phyloP scores from a whole-genome alignment of 352 stramenopile species.

The Pythium periplocum region DNA sequence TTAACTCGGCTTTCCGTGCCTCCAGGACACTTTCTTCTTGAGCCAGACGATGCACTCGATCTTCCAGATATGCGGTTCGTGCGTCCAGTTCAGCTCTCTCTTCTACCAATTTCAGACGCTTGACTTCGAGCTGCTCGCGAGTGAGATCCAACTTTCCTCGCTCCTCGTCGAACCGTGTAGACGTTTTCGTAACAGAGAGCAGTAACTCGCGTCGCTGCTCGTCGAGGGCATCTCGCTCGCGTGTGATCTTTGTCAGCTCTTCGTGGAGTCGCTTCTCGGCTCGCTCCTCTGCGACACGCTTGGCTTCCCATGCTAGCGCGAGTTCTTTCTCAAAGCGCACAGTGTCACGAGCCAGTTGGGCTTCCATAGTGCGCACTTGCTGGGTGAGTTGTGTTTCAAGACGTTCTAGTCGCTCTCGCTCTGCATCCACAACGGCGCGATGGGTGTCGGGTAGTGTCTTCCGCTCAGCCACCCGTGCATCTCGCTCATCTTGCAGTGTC shows the following conservation, averaged over 20 bases:
- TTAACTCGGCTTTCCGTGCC: constrained; percentile 43
- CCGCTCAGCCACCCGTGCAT: constrained; percentile 37
- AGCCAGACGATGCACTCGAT: constrained; percentile 42
- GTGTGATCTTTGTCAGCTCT: constrained; percentile 56
- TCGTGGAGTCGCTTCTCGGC: constrained; percentile 57
- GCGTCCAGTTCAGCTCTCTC: constrained; percentile 53
- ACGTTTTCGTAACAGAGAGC: constrained; percentile 39
- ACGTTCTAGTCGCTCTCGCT: constrained; percentile 63
- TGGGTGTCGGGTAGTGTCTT: constrained; percentile 56
- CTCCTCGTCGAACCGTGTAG: constrained; percentile 59
- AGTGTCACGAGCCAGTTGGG: constrained; percentile 30
- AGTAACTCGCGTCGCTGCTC: constrained; percentile 67
- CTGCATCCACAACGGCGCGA: constrained; percentile 40
- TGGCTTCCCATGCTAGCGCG: constrained; percentile 24
- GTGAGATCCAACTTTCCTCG: constrained; percentile 56
- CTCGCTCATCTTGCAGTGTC: constrained; percentile 32
- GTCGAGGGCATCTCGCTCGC: constrained; percentile 67
- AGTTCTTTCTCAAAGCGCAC: constrained; percentile 37
- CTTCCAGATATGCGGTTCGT: constrained; percentile 34
- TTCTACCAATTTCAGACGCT: constrained; percentile 49
- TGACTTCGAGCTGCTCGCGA: constrained; percentile 50
- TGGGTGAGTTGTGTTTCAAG: constrained; percentile 43
- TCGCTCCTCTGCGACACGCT: constrained; percentile 41
- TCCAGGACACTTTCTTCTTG: constrained; percentile 42
- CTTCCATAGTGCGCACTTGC: constrained; percentile 54